Evolutionary conservation across 169 alveolate species (phyloP).

Genomic region (Eimeria necatrix): DNA sequence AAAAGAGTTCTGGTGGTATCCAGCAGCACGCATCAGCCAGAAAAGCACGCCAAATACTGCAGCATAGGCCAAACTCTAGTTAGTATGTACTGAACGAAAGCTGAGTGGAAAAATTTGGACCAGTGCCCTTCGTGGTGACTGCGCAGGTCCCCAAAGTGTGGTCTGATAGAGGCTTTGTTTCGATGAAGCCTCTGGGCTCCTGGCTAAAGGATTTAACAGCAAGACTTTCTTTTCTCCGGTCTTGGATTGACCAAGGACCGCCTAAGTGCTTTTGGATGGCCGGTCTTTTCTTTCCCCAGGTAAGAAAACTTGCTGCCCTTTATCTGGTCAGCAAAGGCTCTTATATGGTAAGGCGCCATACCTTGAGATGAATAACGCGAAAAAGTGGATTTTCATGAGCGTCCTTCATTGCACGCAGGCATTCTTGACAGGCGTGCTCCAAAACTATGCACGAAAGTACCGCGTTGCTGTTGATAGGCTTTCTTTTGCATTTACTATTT

Average conservation of each 20-base stretch:
- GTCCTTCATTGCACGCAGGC: slow-evolving; percentile 87
- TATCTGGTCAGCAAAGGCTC: not conserved
- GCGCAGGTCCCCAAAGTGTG: slow-evolving; percentile 92
- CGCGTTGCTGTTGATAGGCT: slow-evolving; percentile 95
- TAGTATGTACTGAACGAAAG: no score
- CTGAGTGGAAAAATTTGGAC: no score
- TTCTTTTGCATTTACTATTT: slow-evolving; percentile 90
- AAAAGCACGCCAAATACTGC: not conserved
- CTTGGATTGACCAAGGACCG: slow-evolving; percentile 94
- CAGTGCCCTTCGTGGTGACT: not conserved
- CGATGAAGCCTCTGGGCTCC: slow-evolving; percentile 93
- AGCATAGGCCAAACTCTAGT: no score
- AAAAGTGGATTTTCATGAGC: slow-evolving; percentile 68
- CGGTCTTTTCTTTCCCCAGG: slow-evolving; percentile 94
- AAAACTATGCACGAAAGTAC: slow-evolving; percentile 94
- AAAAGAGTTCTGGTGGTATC: not conserved
- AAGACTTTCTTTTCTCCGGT: slow-evolving; percentile 91
- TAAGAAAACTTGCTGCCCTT: slow-evolving; percentile 83
- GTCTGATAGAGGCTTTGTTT: slow-evolving; percentile 94
- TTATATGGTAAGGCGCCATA: no score
- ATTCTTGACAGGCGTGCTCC: slow-evolving; percentile 95
- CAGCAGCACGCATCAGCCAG: not conserved
- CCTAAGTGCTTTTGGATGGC: slow-evolving; percentile 94
- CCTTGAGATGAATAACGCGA: slow-evolving; percentile 77
- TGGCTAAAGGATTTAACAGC: slow-evolving; percentile 91